These are phyloP conservation scores for Cucurbita maxima DNA, from an alignment of 306 rosid species.

Conservation along the genomic window DNA sequence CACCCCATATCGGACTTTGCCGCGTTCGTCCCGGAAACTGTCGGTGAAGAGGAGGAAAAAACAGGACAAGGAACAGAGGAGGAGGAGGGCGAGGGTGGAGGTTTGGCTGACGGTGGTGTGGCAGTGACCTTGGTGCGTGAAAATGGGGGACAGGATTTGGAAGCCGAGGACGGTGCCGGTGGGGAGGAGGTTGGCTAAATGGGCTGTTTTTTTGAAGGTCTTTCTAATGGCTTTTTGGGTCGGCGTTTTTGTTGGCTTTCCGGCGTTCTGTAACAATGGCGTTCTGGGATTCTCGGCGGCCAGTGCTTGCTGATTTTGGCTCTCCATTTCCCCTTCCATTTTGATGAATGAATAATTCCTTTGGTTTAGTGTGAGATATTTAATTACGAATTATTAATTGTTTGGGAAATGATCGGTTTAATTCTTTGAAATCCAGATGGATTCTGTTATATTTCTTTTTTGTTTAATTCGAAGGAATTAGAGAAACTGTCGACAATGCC, in stretches of 20 bases:
- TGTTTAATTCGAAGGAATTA: not conserved
- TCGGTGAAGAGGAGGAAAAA: constrained; percentile 52
- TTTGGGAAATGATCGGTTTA: not conserved
- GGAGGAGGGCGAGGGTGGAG: constrained; percentile 32
- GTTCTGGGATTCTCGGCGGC: constrained; percentile 3
- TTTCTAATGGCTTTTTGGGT: constrained; percentile 44
- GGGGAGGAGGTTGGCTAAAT: constrained; percentile 59
- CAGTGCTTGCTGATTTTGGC: not conserved
- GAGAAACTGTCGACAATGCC: not conserved
- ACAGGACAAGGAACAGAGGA: constrained; percentile 37
- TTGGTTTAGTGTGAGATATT: not conserved
- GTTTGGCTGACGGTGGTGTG: constrained; percentile 20
- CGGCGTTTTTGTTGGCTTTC: constrained; percentile 33
- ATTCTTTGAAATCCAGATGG: not conserved
- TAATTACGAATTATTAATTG: not conserved
- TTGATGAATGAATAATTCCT: not conserved
- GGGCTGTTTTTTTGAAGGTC: constrained; percentile 57
- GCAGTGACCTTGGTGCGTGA: constrained; percentile 53
- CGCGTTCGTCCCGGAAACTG: constrained; percentile 46
- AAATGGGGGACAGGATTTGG: constrained; percentile 40
- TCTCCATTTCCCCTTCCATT: not conserved
- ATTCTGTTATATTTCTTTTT: not conserved
- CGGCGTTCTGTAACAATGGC: constrained; percentile 22
- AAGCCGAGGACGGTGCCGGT: constrained; percentile 57
- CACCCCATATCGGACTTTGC: constrained; percentile 54